Evolutionary conservation across 176 grass and related monocot genomes (phyloP).

Genomic region (Oryza meyeriana): DNA sequence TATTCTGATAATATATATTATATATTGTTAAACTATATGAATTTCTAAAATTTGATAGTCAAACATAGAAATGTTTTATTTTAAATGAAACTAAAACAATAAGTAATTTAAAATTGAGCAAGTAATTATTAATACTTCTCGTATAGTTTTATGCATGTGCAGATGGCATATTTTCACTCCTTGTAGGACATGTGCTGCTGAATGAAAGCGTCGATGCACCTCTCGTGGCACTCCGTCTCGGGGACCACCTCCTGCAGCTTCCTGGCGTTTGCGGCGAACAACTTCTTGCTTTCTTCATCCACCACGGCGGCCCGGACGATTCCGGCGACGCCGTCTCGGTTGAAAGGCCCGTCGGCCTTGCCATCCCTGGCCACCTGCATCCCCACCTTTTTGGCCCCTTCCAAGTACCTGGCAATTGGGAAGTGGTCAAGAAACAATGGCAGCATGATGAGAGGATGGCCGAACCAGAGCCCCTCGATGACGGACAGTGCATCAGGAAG

Average conservation of each 20-base stretch:
- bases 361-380: slow-evolving; percentile 19
- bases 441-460: not conserved
- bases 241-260: slow-evolving; percentile 11
- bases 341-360: slow-evolving; percentile 22
- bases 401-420: not conserved
- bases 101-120: too few relatives aligned
- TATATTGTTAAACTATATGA: too few relatives aligned
- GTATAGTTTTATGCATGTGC: too few relatives aligned
- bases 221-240: not conserved
- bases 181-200: not conserved
- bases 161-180: too few relatives aligned
- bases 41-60: too few relatives aligned
- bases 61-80: too few relatives aligned
- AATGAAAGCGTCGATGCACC: slow-evolving; percentile 31
- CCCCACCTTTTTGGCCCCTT: not conserved
- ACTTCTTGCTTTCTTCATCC: slow-evolving; percentile 23
- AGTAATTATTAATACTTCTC: too few relatives aligned
- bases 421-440: not conserved
- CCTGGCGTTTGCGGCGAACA: not conserved
- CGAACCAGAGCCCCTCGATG: not conserved
- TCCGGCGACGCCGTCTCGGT: slow-evolving; percentile 13
- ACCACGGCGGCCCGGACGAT: slow-evolving; percentile 12
- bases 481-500: not conserved
- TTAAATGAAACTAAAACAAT: too few relatives aligned
- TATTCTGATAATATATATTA: too few relatives aligned